Percentiles rank a stretch among this genome's conserved stretches.
Conservation (phyloP, 1,284 basidiomycete genomes). For the Ganoderma sinense region DNA sequence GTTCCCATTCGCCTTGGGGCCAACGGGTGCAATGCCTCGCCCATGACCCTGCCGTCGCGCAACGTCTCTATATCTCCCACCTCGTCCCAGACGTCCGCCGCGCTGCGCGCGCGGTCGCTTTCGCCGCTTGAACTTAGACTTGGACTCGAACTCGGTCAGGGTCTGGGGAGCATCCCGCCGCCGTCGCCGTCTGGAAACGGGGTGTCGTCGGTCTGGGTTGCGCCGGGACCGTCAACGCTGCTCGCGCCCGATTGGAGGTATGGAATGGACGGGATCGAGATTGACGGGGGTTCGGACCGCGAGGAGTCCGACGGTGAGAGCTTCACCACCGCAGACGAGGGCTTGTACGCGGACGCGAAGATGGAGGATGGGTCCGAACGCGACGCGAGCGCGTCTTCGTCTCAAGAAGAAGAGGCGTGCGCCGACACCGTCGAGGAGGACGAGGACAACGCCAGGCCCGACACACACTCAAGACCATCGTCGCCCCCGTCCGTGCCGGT, state of each 20-base stretch:
- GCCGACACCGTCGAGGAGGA: background rate
- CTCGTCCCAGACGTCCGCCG: background rate
- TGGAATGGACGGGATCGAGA: background rate
- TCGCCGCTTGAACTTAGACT: background rate
- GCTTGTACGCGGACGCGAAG: background rate
- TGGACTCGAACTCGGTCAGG: background rate
- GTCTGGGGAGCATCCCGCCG: background rate
- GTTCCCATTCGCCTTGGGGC: background rate
- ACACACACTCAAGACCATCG: background rate
- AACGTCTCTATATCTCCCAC: background rate
- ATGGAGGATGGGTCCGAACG: background rate
- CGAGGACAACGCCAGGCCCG: background rate
- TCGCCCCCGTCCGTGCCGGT: background rate
- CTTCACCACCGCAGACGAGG: slow-evolving; percentile 6
- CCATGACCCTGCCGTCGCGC: background rate
- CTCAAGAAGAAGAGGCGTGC: background rate
- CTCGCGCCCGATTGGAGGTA: background rate
- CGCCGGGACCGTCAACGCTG: background rate
- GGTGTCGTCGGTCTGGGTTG: background rate
- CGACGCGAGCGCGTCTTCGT: background rate
- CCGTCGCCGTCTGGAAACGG: background rate
- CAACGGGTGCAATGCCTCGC: background rate
- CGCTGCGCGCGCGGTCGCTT: background rate
- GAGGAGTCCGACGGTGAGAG: slow-evolving; percentile 9
- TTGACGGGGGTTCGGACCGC: background rate